These are phyloP conservation scores for Aspergillus indologenus DNA, from an alignment of 495 filamentous ascomycete species.

Conservation along the genomic window DNA sequence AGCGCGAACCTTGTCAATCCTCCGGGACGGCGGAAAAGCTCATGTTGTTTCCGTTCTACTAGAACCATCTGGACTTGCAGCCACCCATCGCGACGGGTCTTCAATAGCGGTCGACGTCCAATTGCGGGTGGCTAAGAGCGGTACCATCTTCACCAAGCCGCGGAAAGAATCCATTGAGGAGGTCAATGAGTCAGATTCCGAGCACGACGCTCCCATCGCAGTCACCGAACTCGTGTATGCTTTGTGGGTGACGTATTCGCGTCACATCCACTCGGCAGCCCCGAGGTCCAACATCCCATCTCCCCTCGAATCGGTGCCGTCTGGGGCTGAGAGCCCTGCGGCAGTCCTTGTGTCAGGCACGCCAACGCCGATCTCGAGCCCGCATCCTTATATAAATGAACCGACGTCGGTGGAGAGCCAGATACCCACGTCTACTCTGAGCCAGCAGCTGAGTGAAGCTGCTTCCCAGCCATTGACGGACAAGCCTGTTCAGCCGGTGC, in stretches of 20 bases:
- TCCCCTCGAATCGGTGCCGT: slow-evolving; percentile 18
- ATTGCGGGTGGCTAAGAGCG: slow-evolving; percentile 91
- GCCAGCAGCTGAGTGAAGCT: slow-evolving; percentile 72
- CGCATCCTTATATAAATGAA: slow-evolving; percentile 15
- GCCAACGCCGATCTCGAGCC: slow-evolving; percentile 7
- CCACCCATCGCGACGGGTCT: slow-evolving; percentile 83
- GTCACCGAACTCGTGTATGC: slow-evolving; percentile 86
- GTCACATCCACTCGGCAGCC: slow-evolving; percentile 78
- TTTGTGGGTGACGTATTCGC: slow-evolving; percentile 94
- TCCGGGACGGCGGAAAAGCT: slow-evolving; percentile 69
- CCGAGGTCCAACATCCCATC: slow-evolving; percentile 50
- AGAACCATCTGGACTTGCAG: slow-evolving; percentile 75
- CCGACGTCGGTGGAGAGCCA: slow-evolving; percentile 29
- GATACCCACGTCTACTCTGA: slow-evolving; percentile 64
- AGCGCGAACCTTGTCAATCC: slow-evolving; percentile 74
- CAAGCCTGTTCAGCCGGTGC: slow-evolving; percentile 43
- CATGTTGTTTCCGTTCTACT: slow-evolving; percentile 71
- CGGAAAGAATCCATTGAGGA: slow-evolving; percentile 36
- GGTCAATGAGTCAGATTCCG: slow-evolving; percentile 31
- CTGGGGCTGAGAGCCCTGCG: slow-evolving; percentile 17
- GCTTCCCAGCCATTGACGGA: slow-evolving; percentile 53
- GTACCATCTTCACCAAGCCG: slow-evolving; percentile 50
- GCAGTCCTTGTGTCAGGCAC: slow-evolving; percentile 17
- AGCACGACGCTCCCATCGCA: slow-evolving; percentile 41
- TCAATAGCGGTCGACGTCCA: slow-evolving; percentile 92